phyloP scores from a whole-genome alignment of 129 eudicot species.

The Flaveria trinervia region DNA sequence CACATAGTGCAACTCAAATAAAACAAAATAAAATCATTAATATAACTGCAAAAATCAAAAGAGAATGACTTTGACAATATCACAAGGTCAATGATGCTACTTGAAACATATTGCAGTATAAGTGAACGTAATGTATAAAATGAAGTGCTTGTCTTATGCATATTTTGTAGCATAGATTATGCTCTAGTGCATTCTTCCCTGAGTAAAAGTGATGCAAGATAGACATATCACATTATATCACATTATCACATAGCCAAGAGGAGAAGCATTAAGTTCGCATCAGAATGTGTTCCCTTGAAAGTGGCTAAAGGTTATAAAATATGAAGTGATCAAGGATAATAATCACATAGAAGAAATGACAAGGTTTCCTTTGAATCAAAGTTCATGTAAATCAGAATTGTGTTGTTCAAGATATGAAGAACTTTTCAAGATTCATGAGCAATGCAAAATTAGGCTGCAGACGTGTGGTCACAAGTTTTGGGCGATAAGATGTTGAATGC shows the following conservation, averaged over 20 bases:
- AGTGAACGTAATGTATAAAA: not conserved
- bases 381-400: not conserved
- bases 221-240: too few species aligned
- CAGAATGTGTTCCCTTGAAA: not conserved
- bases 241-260: too few species aligned
- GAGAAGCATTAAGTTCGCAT: not conserved
- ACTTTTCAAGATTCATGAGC: not conserved
- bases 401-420: not conserved
- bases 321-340: not conserved
- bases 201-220: not conserved
- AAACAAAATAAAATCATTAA: constrained; percentile 3
- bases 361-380: not conserved
- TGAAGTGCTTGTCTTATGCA: not conserved
- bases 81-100: not conserved
- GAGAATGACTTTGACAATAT: not conserved
- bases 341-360: not conserved
- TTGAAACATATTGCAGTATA: not conserved
- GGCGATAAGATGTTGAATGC: not conserved
- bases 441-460: not conserved
- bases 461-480: not conserved
- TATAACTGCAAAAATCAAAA: not conserved
- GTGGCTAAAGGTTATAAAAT: not conserved
- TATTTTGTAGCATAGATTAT: not conserved
- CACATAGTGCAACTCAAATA: not conserved
- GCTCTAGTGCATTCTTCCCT: not conserved